Conservation (phyloP, 192 early-diverging fungal genomes). For the Podila epigama region DNA sequence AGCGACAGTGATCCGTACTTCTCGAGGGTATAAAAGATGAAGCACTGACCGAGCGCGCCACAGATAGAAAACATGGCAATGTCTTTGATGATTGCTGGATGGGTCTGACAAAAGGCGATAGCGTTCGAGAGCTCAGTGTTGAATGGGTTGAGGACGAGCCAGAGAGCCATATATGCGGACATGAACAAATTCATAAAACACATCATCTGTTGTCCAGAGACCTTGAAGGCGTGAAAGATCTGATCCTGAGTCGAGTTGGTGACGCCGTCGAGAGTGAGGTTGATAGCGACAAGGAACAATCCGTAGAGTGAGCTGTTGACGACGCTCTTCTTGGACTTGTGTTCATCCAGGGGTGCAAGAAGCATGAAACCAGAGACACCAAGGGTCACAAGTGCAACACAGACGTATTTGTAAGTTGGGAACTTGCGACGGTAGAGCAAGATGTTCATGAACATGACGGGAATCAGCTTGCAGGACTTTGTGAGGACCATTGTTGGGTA, state of each 20-base stretch:
- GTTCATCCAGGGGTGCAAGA: slow-evolving; percentile 64
- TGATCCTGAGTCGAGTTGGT: slow-evolving; percentile 97
- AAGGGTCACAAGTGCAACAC: slow-evolving; percentile 85
- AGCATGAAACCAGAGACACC: slow-evolving; percentile 97
- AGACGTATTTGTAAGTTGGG: slow-evolving; percentile 87
- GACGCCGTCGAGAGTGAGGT: slow-evolving; percentile 92
- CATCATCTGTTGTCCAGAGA: slow-evolving; percentile 96
- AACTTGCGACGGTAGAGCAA: slow-evolving; percentile 88
- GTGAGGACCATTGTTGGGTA: slow-evolving; percentile 98
- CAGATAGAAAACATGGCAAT: slow-evolving; percentile 89
- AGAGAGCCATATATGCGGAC: slow-evolving; percentile 73
- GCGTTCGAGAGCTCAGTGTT: slow-evolving; percentile 81
- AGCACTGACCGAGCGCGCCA: slow-evolving; percentile 97
- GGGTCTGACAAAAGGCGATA: slow-evolving; percentile 72
- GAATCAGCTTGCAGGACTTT: slow-evolving; percentile 96
- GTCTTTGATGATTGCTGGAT: slow-evolving; percentile 85
- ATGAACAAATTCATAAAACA: slow-evolving; percentile 92
- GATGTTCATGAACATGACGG: slow-evolving; percentile 95
- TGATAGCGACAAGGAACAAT: slow-evolving; percentile 80
- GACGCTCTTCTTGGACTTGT: slow-evolving; percentile 50
- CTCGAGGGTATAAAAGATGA: slow-evolving; percentile 95
- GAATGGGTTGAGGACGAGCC: slow-evolving; percentile 81
- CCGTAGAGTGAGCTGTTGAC: slow-evolving; percentile 78
- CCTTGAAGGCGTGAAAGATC: slow-evolving; percentile 83
- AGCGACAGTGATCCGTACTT: slow-evolving; percentile 88